These are phyloP conservation scores for Arachis hypogaea DNA, from an alignment of 306 rosid species.

Conservation along the genomic window DNA sequence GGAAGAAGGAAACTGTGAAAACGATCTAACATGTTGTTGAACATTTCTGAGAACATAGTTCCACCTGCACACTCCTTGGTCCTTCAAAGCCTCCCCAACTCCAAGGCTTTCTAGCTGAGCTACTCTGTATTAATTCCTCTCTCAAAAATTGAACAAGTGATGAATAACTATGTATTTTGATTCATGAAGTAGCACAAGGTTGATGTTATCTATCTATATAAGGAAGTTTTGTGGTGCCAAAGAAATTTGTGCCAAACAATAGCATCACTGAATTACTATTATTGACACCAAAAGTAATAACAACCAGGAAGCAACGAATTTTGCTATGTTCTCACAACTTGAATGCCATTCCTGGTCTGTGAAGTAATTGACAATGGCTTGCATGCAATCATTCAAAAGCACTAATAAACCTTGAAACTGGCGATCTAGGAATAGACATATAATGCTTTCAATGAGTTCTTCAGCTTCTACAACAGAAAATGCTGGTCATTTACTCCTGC, in stretches of 20 bases:
- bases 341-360: too few relatives aligned
- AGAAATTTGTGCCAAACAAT: not conserved
- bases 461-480: too few relatives aligned
- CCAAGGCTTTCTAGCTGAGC: constrained; percentile 39
- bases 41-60: constrained; percentile 42
- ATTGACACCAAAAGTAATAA: too few relatives aligned
- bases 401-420: too few relatives aligned
- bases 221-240: not conserved
- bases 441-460: too few relatives aligned
- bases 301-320: too few relatives aligned
- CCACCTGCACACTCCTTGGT: constrained; percentile 70
- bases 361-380: too few relatives aligned
- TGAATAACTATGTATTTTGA: not conserved
- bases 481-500: too few relatives aligned
- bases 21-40: constrained; percentile 43
- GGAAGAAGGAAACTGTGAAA: constrained; percentile 49
- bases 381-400: too few relatives aligned
- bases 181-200: not conserved
- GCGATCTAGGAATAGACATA: too few relatives aligned
- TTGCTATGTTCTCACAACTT: too few relatives aligned
- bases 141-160: not conserved
- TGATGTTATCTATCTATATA: not conserved
- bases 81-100: constrained; percentile 54
- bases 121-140: constrained; percentile 15
- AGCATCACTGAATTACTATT: too few relatives aligned